Conservation (phyloP, 768 basidiomycete genomes). For the Xanthoconium purpureum region DNA sequence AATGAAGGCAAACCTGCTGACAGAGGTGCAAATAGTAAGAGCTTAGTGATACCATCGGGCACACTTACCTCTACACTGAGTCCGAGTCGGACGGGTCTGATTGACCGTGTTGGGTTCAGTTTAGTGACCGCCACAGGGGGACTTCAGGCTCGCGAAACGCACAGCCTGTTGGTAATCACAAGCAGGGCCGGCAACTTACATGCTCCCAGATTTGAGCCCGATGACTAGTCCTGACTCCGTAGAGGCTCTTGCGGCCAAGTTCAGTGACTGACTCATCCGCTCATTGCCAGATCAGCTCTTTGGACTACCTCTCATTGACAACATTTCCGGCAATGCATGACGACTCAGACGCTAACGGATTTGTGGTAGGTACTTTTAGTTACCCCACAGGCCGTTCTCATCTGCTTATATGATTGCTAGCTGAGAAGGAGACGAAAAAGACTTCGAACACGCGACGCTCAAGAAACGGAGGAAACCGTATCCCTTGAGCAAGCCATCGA, state of each 20-base stretch:
- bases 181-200: too few relatives aligned
- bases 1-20: not conserved
- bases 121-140: not conserved
- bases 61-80: too few relatives aligned
- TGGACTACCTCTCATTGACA: not conserved
- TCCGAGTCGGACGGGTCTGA: too few relatives aligned
- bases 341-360: constrained; percentile 12
- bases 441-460: not conserved
- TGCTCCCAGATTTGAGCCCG: too few relatives aligned
- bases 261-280: too few relatives aligned
- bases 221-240: too few relatives aligned
- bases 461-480: not conserved
- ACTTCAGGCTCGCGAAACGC: too few relatives aligned
- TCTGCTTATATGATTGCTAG: constrained; percentile 2
- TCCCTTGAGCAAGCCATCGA: not conserved
- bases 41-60: not conserved
- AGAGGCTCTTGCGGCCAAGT: too few relatives aligned
- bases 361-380: constrained; percentile 19
- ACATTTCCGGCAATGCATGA: constrained; percentile 2
- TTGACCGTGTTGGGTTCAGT: too few relatives aligned
- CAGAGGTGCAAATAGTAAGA: not conserved
- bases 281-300: too few relatives aligned
- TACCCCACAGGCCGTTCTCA: not conserved
- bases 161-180: too few relatives aligned
- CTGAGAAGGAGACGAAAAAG: constrained; percentile 29